Evolutionary conservation across 192 early-diverging fungal species (phyloP), one percentile per base, ranked within the genome.

Genomic region (Thamnidium elegans): DNA sequence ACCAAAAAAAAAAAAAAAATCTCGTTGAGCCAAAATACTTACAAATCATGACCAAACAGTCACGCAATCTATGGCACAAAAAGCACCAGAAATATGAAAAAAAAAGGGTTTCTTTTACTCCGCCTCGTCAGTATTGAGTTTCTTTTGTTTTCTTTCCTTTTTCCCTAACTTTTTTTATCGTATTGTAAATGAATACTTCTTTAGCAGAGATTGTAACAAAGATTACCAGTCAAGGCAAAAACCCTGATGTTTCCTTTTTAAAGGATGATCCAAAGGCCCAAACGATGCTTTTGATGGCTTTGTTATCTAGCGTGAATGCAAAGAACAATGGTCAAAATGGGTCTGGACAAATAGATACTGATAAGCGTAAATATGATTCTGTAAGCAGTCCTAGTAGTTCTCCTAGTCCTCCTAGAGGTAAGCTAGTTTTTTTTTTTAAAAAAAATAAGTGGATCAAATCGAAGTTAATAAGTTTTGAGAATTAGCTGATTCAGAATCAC

Each of bases 181-280:
- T 26, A 26, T 26, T 26, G 26, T 26, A 26, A 10, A 59, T 59
- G 58, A 59, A 59, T 42, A 59, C 58, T 15, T 45, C 55, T 19
- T 34, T 56, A 4, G 55, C 55, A 56, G 55, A 45, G 5, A 59
- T 45, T 59, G 42, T 45, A 8, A 42, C 58, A 13, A 59, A 59
- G 20, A 59, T 56, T 34, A 34, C 58, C 20, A 59, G 43, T 15
- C 58, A 59, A 45, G 43, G 42, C 4, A 15, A 42, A 3, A 59
- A 43, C 14, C 58, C 58, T 6, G 58, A 59, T 45, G 42, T 59
- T n/a, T 59, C 58, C 8, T 59, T 59, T 45, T 42, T 59, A 23
- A 59, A 59, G 43, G 58, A 59, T 23, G 36, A 59, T 42, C 58
- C 58, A 23, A 20, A 59, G 21, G 43, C 43, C 20, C 58, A 59